phyloP scores from a whole-genome alignment of 2,329 filamentous ascomycete species.

The Sclerotinia sclerotiorum region DNA sequence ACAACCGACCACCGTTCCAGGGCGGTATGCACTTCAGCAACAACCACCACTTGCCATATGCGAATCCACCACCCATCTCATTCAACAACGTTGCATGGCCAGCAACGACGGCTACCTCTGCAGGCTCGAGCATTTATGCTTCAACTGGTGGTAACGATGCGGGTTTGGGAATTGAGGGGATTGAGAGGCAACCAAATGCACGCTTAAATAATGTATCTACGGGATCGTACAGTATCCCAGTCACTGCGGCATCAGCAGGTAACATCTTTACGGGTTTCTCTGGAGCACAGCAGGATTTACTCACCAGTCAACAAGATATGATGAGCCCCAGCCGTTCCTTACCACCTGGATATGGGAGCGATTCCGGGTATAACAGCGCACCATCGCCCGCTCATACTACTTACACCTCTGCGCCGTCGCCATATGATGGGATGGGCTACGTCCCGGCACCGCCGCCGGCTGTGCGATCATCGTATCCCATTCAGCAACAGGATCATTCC shows the following conservation, averaged over 20 bases:
- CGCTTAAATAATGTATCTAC: conserved; percentile 61
- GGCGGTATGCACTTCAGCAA: conserved; percentile 64
- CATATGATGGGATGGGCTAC: conserved; percentile 78
- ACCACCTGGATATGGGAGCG: conserved; percentile 64
- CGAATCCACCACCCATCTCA: conserved; percentile 38
- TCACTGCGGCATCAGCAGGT: conserved; percentile 73
- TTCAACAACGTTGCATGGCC: conserved; percentile 81
- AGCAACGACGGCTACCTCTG: conserved; percentile 54
- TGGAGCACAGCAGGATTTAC: conserved; percentile 62
- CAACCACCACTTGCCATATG: conserved; percentile 71
- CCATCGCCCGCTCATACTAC: conserved; percentile 48
- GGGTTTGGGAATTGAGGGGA: conserved; percentile 56
- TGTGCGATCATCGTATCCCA: conserved; percentile 53
- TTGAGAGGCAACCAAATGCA: conserved; percentile 58
- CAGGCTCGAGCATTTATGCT: conserved; percentile 60
- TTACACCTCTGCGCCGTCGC: conserved; percentile 49
- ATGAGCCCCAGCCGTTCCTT: conserved; percentile 60
- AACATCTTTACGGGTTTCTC: conserved; percentile 55
- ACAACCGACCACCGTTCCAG: conserved; percentile 64
- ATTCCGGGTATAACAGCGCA: conserved; percentile 65
- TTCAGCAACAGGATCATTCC: conserved; percentile 53
- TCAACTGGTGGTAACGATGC: conserved; percentile 53
- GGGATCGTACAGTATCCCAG: conserved; percentile 69
- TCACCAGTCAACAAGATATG: conserved; percentile 73
- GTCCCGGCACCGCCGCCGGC: conserved; percentile 54